Percentiles rank a stretch among this genome's conserved stretches.
These are phyloP conservation scores for Ceratocystis cacaofunesta DNA, from an alignment of 2,329 filamentous ascomycete genomes.

Conservation along the genomic window DNA sequence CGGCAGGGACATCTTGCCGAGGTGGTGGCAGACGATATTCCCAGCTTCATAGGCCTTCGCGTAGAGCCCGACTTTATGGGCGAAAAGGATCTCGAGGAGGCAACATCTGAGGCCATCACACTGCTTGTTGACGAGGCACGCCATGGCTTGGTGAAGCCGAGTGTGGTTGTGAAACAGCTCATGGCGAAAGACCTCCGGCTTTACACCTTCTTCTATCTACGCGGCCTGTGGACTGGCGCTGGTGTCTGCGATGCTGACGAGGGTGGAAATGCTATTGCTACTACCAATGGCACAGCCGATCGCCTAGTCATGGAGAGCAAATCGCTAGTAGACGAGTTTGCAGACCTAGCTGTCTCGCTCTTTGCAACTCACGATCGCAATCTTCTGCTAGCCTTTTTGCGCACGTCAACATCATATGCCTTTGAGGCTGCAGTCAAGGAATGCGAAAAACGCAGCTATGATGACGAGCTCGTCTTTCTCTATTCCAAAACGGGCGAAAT, in stretches of 20 bases:
- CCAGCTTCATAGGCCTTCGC: constrained; percentile 74
- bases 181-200: constrained; percentile 49
- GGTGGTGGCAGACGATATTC: constrained; percentile 76
- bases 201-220: constrained; percentile 86
- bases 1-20: constrained; percentile 81
- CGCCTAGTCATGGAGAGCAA: constrained; percentile 43
- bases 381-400: constrained; percentile 75
- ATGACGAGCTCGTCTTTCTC: constrained; percentile 87
- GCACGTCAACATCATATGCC: constrained; percentile 71
- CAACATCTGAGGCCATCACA: constrained; percentile 69
- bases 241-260: constrained; percentile 37
- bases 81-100: constrained; percentile 59
- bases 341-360: constrained; percentile 70
- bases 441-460: constrained; percentile 67
- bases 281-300: constrained; percentile 28
- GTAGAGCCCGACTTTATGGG: constrained; percentile 48
- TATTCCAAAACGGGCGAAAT: constrained; percentile 91
- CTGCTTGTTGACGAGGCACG: constrained; percentile 83
- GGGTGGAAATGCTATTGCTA: neutral
- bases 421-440: constrained; percentile 66
- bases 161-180: constrained; percentile 65
- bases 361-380: constrained; percentile 73
- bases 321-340: constrained; percentile 68
- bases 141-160: constrained; percentile 67
- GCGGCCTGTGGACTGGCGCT: constrained; percentile 68